Evolutionary conservation across 805 yeast species (phyloP).

Genomic region (Candida germanica): DNA sequence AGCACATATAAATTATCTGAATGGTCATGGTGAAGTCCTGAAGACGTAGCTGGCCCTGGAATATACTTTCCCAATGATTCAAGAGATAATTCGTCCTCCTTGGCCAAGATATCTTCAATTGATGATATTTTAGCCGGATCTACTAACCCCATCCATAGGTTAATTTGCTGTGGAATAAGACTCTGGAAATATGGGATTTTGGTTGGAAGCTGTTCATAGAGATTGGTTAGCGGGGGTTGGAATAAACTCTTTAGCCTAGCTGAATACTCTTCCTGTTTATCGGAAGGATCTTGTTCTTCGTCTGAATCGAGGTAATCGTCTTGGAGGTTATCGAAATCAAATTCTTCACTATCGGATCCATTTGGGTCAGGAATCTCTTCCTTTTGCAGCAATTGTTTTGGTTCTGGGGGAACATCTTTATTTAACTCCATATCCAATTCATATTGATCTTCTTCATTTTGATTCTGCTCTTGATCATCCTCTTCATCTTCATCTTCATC

Average conservation of each 20-base stretch:
- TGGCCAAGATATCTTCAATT: neutral
- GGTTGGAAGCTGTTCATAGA: constrained; percentile 27
- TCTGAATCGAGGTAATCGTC: constrained; percentile 49
- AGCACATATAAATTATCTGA: constrained; percentile 72
- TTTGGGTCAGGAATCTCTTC: constrained; percentile 8
- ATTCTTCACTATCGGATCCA: constrained; percentile 34
- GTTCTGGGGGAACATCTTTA: constrained; percentile 1
- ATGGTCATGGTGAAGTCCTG: constrained; percentile 79
- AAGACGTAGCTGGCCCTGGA: constrained; percentile 60
- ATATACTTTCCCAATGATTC: constrained; percentile 36
- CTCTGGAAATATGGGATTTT: constrained; percentile 39
- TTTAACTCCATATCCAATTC: constrained; percentile 18
- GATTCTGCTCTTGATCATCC: constrained; percentile 12
- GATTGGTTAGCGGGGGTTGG: constrained; percentile 60
- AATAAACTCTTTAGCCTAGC: constrained; percentile 45
- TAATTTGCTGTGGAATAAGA: constrained; percentile 66
- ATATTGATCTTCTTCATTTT: constrained; percentile 9
- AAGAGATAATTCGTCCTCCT: constrained; percentile 7
- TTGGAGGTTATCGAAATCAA: constrained; percentile 42
- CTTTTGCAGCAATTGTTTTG: neutral
- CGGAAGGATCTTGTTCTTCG: constrained; percentile 17
- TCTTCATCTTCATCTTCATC: constrained; percentile 14
- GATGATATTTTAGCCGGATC: constrained; percentile 4
- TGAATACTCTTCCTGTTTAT: constrained; percentile 17
- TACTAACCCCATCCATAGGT: constrained; percentile 64